Base-by-base conservation (phyloP, 2,329 filamentous ascomycete species). In the Aspergillus pseudonomiae region DNA sequence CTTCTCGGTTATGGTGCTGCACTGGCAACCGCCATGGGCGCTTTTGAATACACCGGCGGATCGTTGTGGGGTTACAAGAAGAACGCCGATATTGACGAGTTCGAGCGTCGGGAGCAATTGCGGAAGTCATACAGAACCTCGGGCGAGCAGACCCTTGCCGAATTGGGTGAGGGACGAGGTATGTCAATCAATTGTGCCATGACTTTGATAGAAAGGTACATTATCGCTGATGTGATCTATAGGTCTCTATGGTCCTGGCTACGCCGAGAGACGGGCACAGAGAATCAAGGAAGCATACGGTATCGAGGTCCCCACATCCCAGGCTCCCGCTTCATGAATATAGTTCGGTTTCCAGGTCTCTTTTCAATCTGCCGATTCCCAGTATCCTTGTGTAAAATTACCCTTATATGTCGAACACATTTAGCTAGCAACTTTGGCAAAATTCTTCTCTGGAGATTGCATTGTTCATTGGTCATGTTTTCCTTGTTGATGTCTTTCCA, bases 151-250 rank as follows among this genome's bases (percentile, higher is more conserved):
- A 96, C 92, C 2, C 82, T 97, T 68, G 86, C 88, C 28, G 87
- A 94, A 74, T 75, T 97, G 72, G 94, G 93, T 59, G 94, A 97
- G 83, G 93, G 93, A 69, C 87, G 93, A 86, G 92, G 92, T 94
- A 85, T 74, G 83, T 80, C 59, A 59, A 36, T 39, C 24, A 4
- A n/a, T 19, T 50, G 7, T 11, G 28, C 2, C 28, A n/a, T 32
- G 24, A 19, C 28, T 32, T 41, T 53, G 9, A 50, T 24, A 12
- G 16, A 24, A 19, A 28, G 26, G 16, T n/a, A 26, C 36, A 58
- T 36, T 19, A n/a, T 56, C 50, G 34, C 59, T 74, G 65, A 75
- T 43, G 43, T 39, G 14, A 16, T 19, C 34, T 60, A 32, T 70
- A 97, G 93, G 91, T 61, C 92, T 97, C 72, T 85, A 89, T 70